phyloP scores from a whole-genome alignment of 129 eudicot species.

The Helianthus tuberosus region DNA sequence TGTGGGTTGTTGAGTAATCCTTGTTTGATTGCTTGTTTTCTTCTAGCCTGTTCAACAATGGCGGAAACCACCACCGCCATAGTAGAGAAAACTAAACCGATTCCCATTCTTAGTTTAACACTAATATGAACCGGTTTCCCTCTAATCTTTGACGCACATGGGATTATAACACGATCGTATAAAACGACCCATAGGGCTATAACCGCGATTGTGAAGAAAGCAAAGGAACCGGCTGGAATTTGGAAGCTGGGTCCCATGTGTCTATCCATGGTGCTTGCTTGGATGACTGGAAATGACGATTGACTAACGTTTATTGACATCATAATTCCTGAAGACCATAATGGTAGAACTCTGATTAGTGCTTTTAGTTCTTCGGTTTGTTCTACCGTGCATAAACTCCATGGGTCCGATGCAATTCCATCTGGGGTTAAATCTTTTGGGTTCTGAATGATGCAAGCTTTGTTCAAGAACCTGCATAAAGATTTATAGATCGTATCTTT shows the following conservation, averaged over 20 bases:
- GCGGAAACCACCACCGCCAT: constrained; percentile 50
- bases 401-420: constrained; percentile 41
- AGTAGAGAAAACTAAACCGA: constrained; percentile 56
- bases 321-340: constrained; percentile 80
- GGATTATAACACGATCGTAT: constrained; percentile 61
- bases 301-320: constrained; percentile 58
- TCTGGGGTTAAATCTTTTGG: constrained; percentile 47
- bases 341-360: constrained; percentile 66
- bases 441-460: constrained; percentile 61
- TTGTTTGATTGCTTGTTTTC: constrained; percentile 46
- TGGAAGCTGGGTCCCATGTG: constrained; percentile 48
- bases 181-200: constrained; percentile 66
- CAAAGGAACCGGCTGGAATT: constrained; percentile 69
- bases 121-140: constrained; percentile 21
- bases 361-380: constrained; percentile 79
- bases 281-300: constrained; percentile 62
- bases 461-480: constrained; percentile 56
- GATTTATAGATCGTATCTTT: background rate
- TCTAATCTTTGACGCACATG: constrained; percentile 1
- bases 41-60: constrained; percentile 52
- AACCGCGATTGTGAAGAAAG: constrained; percentile 51
- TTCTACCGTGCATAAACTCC: constrained; percentile 59
- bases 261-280: constrained; percentile 73
- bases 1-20: constrained; percentile 38
- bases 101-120: constrained; percentile 69